Conservation (phyloP, 129 eudicot genomes). For the Saposhnikovia divaricata region DNA sequence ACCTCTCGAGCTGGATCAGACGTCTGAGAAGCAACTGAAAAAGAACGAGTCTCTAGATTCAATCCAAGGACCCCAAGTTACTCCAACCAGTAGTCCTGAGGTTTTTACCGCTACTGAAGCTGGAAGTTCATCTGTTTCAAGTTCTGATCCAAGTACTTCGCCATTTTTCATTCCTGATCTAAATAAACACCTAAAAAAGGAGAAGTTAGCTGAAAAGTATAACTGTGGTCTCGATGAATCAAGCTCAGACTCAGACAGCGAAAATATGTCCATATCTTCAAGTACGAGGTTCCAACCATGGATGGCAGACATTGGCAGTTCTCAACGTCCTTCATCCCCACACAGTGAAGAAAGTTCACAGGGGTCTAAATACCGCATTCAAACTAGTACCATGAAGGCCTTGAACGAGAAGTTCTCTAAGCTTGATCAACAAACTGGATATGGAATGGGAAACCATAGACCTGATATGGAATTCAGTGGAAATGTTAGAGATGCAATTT, state of each 20-base stretch:
- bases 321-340: slow-evolving; percentile 39
- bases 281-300: slow-evolving; percentile 88
- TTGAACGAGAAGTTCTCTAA: slow-evolving; percentile 48
- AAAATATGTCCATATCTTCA: slow-evolving; percentile 44
- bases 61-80: slow-evolving; percentile 52
- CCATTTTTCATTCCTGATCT: slow-evolving; percentile 50
- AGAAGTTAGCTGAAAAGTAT: slow-evolving; percentile 30
- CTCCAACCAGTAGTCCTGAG: slow-evolving; percentile 97
- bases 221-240: slow-evolving; percentile 41
- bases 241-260: slow-evolving; percentile 75
- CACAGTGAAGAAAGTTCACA: slow-evolving; percentile 37
- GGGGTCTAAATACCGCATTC: slow-evolving; percentile 23
- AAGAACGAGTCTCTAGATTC: slow-evolving; percentile 33
- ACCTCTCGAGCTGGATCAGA: slow-evolving; percentile 26
- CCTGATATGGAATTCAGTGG: slow-evolving; percentile 58
- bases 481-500: slow-evolving; percentile 79
- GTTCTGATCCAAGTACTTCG: slow-evolving; percentile 96
- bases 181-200: slow-evolving; percentile 29
- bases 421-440: slow-evolving; percentile 50
- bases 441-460: slow-evolving; percentile 44
- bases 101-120: slow-evolving; percentile 86
- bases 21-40: slow-evolving; percentile 36
- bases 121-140: slow-evolving; percentile 93
- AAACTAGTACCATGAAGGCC: slow-evolving; percentile 38
- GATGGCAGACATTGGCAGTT: slow-evolving; percentile 47